Conservation (phyloP, 2,329 filamentous ascomycete species). For the Colletotrichum liriopes region DNA sequence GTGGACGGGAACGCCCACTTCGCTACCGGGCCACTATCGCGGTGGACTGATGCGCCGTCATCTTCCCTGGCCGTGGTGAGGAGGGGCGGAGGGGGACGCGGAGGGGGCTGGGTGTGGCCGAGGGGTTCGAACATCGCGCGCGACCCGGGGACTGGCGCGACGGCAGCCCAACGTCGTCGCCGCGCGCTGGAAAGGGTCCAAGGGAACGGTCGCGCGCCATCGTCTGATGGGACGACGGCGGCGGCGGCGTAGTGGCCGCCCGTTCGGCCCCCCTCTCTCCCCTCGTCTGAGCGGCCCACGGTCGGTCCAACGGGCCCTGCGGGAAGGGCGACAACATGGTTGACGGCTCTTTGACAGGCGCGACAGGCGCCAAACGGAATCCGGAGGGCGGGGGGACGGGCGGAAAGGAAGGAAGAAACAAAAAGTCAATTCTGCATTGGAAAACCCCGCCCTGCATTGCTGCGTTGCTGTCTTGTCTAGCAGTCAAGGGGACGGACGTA, state of each 20-base stretch:
- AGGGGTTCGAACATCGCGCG: not conserved
- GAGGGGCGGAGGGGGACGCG: not conserved
- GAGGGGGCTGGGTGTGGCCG: not conserved
- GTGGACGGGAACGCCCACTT: not conserved
- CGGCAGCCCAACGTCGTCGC: not conserved
- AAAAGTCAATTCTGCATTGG: not conserved
- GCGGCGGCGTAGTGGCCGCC: not conserved
- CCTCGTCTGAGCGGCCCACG: not conserved
- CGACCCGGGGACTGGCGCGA: not conserved
- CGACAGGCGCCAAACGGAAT: not conserved
- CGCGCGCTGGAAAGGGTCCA: not conserved
- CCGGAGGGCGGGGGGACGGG: not conserved
- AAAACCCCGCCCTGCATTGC: not conserved
- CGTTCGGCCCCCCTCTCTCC: not conserved
- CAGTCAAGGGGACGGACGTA: not conserved
- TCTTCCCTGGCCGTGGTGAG: not conserved
- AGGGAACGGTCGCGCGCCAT: not conserved
- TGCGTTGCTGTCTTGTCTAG: not conserved
- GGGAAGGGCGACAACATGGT: not conserved
- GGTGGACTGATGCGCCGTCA: not conserved
- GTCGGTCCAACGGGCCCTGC: not conserved
- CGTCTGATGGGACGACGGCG: not conserved
- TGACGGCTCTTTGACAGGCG: not conserved
- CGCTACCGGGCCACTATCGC: constrained; percentile 3
- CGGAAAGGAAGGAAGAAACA: not conserved